Conservation (phyloP, 768 basidiomycete species). For the Fomitopsis serialis region DNA sequence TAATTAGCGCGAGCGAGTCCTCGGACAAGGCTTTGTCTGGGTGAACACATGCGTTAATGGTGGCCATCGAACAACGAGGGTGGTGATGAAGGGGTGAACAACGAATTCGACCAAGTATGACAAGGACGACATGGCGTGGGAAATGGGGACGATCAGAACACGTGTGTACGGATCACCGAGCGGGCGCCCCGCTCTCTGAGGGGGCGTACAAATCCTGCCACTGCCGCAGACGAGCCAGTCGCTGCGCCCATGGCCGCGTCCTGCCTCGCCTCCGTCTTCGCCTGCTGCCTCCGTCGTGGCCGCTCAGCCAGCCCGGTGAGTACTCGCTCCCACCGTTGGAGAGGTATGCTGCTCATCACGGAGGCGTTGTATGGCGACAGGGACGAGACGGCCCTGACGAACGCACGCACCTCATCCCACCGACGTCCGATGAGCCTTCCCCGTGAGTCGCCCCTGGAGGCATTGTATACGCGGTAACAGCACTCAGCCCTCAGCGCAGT, state of each 20-base stretch:
- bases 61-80: too few relatives aligned
- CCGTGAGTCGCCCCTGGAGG: constrained; percentile 17
- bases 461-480: neutral
- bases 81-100: too few relatives aligned
- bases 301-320: constrained; percentile 5
- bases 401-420: constrained; percentile 26
- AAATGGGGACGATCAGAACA: neutral
- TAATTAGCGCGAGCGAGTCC: too few relatives aligned
- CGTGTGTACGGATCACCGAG: neutral
- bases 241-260: constrained; percentile 20
- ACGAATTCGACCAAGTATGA: too few relatives aligned
- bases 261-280: constrained; percentile 14
- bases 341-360: neutral
- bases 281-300: constrained; percentile 18
- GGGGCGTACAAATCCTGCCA: neutral
- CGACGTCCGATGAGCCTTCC: constrained; percentile 19
- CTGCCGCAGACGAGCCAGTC: neutral
- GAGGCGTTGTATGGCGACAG: neutral
- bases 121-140: too few relatives aligned
- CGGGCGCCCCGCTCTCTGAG: neutral
- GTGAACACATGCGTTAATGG: too few relatives aligned
- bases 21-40: too few relatives aligned
- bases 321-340: neutral
- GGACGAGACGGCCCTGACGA: constrained; percentile 24
- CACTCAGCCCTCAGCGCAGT: neutral